These are phyloP conservation scores for Leccinum broughii DNA, from an alignment of 768 basidiomycete genomes.

Conservation along the genomic window DNA sequence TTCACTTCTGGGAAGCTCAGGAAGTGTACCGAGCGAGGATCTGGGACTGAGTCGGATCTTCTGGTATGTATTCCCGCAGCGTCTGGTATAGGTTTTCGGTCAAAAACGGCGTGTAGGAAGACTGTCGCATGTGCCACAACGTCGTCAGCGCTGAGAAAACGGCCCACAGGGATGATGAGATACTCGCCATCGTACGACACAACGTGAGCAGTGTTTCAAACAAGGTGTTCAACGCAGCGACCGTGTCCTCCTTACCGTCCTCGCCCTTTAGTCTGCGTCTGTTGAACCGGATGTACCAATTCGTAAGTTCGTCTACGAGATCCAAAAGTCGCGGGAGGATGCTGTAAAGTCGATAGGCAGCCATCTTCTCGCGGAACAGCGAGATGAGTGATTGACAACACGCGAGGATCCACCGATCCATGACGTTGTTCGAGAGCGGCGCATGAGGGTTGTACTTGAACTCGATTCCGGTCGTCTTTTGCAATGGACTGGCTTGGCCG, in stretches of 20 bases:
- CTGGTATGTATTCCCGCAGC: conserved; percentile 81
- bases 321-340: conserved; percentile 93
- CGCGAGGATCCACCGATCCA: conserved; percentile 98
- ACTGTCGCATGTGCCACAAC: conserved; percentile 45
- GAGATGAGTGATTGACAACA: conserved; percentile 96
- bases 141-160: conserved; percentile 2
- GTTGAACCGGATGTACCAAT: conserved; percentile 99
- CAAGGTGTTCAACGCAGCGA: conserved; percentile 87
- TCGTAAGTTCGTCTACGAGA: conserved; percentile 94
- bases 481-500: conserved; percentile 85
- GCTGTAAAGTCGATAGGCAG: conserved; percentile 94
- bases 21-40: conserved; percentile 94
- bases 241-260: conserved; percentile 85
- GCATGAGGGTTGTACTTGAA: conserved; percentile 91
- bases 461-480: conserved; percentile 72
- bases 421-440: conserved; percentile 83
- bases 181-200: conserved; percentile 88
- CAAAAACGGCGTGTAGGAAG: conserved; percentile 97
- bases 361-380: conserved; percentile 92
- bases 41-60: conserved; percentile 61
- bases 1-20: conserved; percentile 90
- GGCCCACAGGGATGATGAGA: background rate
- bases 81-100: conserved; percentile 97
- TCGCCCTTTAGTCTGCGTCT: conserved; percentile 94
- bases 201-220: conserved; percentile 95